Evolutionary conservation across 2,329 filamentous ascomycete species (phyloP).

Genomic region (Volutella citrinella): DNA sequence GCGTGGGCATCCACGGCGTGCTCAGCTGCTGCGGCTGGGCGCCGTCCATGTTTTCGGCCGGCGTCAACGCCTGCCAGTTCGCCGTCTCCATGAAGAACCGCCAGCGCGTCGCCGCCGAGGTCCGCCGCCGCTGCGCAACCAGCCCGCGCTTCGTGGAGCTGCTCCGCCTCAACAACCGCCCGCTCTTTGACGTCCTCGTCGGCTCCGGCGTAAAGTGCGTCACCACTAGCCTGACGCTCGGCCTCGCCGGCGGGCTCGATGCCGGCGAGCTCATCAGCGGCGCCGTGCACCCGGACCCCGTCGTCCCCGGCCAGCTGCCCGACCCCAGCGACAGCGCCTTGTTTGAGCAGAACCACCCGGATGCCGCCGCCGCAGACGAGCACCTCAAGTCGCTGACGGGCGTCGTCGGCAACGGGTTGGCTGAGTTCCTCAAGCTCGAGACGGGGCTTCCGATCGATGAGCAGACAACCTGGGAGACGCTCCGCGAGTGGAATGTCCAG

Average conservation of each 20-base stretch:
- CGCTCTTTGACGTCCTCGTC: neutral
- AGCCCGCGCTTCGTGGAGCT: neutral
- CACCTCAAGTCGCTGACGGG: no score
- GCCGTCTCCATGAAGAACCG: neutral
- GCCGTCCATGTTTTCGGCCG: neutral
- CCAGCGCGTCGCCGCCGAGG: neutral
- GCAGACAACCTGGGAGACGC: no score
- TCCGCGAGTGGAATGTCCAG: no score
- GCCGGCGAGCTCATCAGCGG: neutral
- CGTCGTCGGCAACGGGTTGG: no score
- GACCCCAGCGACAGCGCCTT: neutral
- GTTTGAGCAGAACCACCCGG: neutral
- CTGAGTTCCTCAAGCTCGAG: no score
- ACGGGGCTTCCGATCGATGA: no score
- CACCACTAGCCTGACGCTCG: neutral
- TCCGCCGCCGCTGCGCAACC: neutral
- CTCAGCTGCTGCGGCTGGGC: neutral
- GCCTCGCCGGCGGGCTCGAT: neutral
- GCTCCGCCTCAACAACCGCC: neutral
- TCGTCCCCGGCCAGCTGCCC: neutral
- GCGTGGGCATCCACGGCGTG: neutral
- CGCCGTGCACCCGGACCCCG: neutral
- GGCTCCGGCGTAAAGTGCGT: neutral
- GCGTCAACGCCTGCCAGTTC: neutral
- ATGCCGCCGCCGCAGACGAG: neutral